Base-by-base conservation (phyloP, 1,284 basidiomycete species). In the Malassezia cuniculi region DNA sequence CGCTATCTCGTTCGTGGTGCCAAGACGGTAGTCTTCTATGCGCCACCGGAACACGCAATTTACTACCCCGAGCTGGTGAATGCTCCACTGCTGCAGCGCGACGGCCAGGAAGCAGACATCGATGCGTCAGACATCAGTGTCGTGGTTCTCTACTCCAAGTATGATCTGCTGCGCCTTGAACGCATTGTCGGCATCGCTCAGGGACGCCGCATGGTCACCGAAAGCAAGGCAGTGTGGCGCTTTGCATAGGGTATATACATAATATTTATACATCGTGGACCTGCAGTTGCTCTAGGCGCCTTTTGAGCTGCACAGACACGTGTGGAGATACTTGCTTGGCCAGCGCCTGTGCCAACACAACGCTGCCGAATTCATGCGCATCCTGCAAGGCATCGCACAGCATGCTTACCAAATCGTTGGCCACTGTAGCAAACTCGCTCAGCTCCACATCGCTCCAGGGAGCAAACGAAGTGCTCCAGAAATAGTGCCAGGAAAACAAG, bases 11-110 rank as follows among this genome's bases (percentile, higher is more conserved):
- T 43, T 33, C 40, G 89, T 52, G 93, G 90, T 6, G 82, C 87
- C 36, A 79, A 81, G 42, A 94, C 93, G 48, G 66, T 95, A 41
- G 73, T 95, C 19, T 97, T 94, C 70, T 99, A 95, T 63, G 79
- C 77, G 0, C 80, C 83, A 17, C 90, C 93, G 0, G 80, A 85
- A 38, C 85, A 95, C 66, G 75, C 85, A 0, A 77, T 81, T 50
- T 97, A 85, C 69, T 95, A 89, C 69, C 76, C 82, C 0, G 93
- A 97, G 65, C 74, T 86, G 48, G 69, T 94, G 22, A 77, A 79
- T 24, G 81, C 81, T 66, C 79, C 90, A 0, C 94, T 95, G 73
- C 70, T 86, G 9, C 45, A 33, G 0, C 55, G 55, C 26, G 27
- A 18, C n/a, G 40, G 49, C 4, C 9, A 41, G 3, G 27, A 18